Conservation (phyloP, 331 rosid genomes). For the Malus hybrid region DNA sequence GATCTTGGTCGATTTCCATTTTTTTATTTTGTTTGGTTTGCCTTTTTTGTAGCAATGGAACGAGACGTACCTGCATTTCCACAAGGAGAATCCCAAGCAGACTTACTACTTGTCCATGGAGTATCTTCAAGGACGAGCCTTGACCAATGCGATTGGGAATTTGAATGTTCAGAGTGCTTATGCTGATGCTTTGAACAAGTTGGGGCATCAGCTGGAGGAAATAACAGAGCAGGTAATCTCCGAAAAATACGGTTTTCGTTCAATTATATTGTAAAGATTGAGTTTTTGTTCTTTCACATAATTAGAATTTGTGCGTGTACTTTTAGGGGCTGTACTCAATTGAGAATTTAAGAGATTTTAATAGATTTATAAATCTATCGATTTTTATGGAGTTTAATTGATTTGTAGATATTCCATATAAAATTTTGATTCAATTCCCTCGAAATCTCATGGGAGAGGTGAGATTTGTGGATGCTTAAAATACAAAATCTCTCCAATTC, state of each 20-base stretch:
- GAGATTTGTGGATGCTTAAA: no score
- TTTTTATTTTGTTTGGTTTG: not conserved
- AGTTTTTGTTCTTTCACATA: not conserved
- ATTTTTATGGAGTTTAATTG: no score
- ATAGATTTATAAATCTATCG: no score
- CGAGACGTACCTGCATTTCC: conserved; percentile 86
- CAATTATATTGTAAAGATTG: not conserved
- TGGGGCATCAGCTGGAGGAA: conserved; percentile 85
- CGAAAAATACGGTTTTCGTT: not conserved
- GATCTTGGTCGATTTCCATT: conserved; percentile 6
- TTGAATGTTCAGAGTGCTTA: conserved; percentile 66
- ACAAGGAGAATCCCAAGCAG: conserved; percentile 93
- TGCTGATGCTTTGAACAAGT: conserved; percentile 74
- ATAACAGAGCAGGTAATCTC: conserved; percentile 66
- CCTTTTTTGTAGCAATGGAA: conserved; percentile 81
- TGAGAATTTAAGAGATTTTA: no score
- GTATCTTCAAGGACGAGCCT: conserved; percentile 97
- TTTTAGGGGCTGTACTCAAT: not conserved
- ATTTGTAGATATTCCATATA: no score
- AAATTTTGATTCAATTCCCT: no score
- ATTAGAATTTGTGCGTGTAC: not conserved
- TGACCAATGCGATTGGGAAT: conserved; percentile 91
- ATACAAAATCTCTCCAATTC: no score
- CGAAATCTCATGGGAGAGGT: no score
- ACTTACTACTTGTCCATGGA: conserved; percentile 96